Conservation (phyloP, 768 basidiomycete genomes). For the Podaxis rugospora region DNA sequence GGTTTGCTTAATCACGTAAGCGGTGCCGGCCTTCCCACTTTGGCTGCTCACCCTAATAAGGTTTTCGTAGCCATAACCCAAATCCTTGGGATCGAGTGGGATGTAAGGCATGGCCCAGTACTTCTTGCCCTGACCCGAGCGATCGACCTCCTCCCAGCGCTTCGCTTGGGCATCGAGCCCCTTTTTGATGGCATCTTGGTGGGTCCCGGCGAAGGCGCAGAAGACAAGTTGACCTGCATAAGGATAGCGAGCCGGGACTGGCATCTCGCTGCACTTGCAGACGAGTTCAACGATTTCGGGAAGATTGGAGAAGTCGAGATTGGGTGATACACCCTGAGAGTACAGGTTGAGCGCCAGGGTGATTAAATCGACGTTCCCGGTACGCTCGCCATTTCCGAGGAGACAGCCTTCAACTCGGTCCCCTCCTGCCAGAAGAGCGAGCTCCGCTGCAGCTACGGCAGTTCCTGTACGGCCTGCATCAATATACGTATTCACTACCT, state of each 20-base stretch:
- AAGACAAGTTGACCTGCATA: conserved; percentile 98
- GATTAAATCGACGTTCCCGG: conserved; percentile 96
- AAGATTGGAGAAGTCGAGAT: conserved; percentile 89
- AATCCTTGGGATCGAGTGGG: conserved; percentile 92
- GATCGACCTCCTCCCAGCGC: conserved; percentile 47
- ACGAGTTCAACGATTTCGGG: conserved; percentile 88
- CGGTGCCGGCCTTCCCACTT: conserved; percentile 95
- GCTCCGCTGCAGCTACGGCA: conserved; percentile 89
- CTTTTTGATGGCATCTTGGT: conserved; percentile 99
- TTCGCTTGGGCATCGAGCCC: conserved; percentile 82
- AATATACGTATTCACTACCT: not conserved
- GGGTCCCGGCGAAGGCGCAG: conserved; percentile 96
- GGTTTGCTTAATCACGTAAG: conserved; percentile 92
- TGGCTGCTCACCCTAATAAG: conserved; percentile 99
- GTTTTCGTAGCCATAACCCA: conserved; percentile 93
- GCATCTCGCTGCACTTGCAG: conserved; percentile 92
- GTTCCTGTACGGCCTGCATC: conserved; percentile 48
- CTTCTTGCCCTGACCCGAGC: conserved; percentile 52
- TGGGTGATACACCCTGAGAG: conserved; percentile 86
- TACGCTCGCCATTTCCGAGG: conserved; percentile 97
- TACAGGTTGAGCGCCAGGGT: conserved; percentile 95
- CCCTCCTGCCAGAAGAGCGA: conserved; percentile 86
- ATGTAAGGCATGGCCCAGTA: conserved; percentile 94
- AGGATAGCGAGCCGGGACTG: conserved; percentile 91
- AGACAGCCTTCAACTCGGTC: conserved; percentile 96